Conservation (phyloP, 2,329 filamentous ascomycete species). For the Tothia fuscella region DNA sequence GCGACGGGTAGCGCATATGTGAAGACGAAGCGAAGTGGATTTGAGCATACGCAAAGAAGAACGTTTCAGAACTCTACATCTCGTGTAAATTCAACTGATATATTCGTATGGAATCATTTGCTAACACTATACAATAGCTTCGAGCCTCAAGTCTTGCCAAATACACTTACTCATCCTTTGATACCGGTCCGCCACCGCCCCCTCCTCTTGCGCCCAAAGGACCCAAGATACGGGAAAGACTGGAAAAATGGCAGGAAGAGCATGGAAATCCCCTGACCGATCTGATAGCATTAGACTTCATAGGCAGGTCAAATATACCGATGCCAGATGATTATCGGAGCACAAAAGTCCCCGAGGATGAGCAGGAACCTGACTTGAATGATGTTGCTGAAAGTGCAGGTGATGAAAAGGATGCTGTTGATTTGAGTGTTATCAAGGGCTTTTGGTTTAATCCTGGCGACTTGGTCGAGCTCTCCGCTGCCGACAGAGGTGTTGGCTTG, state of each 20-base stretch:
- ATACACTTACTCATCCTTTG: too few species aligned
- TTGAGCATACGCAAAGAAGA: too few species aligned
- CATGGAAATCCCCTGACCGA: constrained; percentile 24
- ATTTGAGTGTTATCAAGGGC: constrained; percentile 17
- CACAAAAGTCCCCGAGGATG: not conserved
- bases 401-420: constrained; percentile 6
- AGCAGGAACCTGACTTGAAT: not conserved
- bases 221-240: constrained; percentile 20
- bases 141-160: too few species aligned
- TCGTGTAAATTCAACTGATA: too few species aligned
- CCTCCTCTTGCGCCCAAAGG: not conserved
- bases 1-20: too few species aligned
- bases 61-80: too few species aligned
- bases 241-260: constrained; percentile 32
- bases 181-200: too few species aligned
- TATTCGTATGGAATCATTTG: too few species aligned
- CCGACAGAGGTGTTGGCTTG: not conserved
- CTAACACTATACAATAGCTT: too few species aligned
- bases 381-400: constrained; percentile 13
- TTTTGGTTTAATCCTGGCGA: constrained; percentile 27
- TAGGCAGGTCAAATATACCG: not conserved
- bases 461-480: constrained; percentile 31
- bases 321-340: not conserved
- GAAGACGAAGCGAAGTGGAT: too few species aligned
- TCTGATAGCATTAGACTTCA: constrained; percentile 19